A percentile compares a stretch with the other conserved stretches of the same genome.
These are phyloP conservation scores for Ascochyta lentis DNA, from an alignment of 2,329 filamentous ascomycete genomes.

Conservation along the genomic window DNA sequence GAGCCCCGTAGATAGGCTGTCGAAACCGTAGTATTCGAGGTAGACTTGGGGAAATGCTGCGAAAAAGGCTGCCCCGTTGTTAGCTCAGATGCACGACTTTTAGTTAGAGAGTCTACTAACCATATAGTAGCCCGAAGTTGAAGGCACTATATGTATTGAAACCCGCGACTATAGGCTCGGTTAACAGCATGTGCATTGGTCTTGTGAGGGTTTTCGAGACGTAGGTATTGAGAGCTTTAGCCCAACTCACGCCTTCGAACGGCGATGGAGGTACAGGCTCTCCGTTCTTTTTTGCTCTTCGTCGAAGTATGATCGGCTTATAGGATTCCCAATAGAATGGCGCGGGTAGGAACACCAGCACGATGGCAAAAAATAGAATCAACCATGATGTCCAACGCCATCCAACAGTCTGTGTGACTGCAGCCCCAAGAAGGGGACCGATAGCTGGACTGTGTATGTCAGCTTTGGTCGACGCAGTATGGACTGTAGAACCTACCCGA, in stretches of 20 bases:
- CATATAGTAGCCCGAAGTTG: constrained; percentile 33
- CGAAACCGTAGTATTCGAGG: constrained; percentile 20
- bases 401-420: constrained; percentile 44
- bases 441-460: constrained; percentile 26
- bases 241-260: constrained; percentile 12
- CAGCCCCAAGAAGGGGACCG: constrained; percentile 51
- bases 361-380: constrained; percentile 49
- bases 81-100: neutral
- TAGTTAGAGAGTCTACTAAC: neutral
- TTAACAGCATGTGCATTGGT: constrained; percentile 54
- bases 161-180: constrained; percentile 33
- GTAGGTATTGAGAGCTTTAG: constrained; percentile 8
- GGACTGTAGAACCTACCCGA: constrained; percentile 27
- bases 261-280: constrained; percentile 10
- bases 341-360: constrained; percentile 39
- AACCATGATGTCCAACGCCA: constrained; percentile 52
- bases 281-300: constrained; percentile 33
- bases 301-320: constrained; percentile 54
- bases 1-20: constrained; percentile 9
- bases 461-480: neutral
- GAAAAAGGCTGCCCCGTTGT: constrained; percentile 23
- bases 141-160: constrained; percentile 32
- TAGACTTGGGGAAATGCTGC: constrained; percentile 34
- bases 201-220: constrained; percentile 51
- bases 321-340: constrained; percentile 61